Conservation (phyloP, 495 filamentous ascomycete genomes). For the Lichenothelia convexa region DNA sequence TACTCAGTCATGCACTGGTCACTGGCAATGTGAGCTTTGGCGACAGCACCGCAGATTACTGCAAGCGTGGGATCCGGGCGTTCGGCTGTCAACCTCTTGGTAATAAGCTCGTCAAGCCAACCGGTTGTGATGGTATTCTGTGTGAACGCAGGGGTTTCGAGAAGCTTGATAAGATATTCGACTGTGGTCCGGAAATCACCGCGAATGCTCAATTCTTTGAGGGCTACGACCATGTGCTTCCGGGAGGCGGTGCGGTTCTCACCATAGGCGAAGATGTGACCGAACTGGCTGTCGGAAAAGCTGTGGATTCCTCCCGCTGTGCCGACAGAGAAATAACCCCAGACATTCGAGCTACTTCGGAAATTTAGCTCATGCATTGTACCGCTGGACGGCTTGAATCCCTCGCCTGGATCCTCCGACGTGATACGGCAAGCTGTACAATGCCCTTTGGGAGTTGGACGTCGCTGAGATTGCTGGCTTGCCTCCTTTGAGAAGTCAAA, state of each 20-base stretch:
- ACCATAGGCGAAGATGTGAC: conserved; percentile 97
- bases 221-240: conserved; percentile 97
- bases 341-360: conserved; percentile 93
- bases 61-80: conserved; percentile 82
- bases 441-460: conserved; percentile 86
- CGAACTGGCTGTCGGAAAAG: conserved; percentile 97
- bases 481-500: conserved; percentile 85
- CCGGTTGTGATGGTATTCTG: conserved; percentile 98
- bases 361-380: conserved; percentile 99
- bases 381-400: conserved; percentile 98
- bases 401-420: conserved; percentile 95
- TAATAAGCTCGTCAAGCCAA: conserved; percentile 96
- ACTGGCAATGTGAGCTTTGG: conserved; percentile 84
- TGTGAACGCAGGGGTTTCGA: conserved; percentile 96
- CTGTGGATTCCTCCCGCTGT: conserved; percentile 93
- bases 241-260: conserved; percentile 89
- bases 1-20: conserved; percentile 79
- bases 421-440: conserved; percentile 98
- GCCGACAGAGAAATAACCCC: conserved; percentile 99
- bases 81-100: conserved; percentile 93
- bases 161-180: conserved; percentile 96
- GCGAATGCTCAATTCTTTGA: conserved; percentile 98
- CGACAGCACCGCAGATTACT: conserved; percentile 83
- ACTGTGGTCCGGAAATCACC: conserved; percentile 98
- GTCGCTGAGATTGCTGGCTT: conserved; percentile 67